phyloP scores from a whole-genome alignment of 352 stramenopile species.

The Phytophthora syringae region DNA sequence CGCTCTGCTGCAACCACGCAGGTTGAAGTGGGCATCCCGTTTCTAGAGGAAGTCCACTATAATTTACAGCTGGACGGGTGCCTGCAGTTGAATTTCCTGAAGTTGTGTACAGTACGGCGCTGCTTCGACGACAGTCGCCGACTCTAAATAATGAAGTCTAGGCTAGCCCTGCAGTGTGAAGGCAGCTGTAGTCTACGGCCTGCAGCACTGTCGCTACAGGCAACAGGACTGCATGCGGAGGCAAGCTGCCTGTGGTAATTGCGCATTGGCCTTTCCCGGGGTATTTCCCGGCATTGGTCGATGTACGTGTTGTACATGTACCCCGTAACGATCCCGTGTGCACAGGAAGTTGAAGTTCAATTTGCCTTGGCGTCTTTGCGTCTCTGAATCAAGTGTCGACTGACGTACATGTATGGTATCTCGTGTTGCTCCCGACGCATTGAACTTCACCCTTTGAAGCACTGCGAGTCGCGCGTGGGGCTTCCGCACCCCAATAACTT shows the following conservation, averaged over 20 bases:
- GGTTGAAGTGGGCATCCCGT: not conserved
- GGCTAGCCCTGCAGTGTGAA: not conserved
- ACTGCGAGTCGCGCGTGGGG: not conserved
- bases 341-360: constrained; percentile 11
- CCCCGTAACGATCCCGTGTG: not conserved
- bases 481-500: too few relatives aligned
- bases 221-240: too few relatives aligned
- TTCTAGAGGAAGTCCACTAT: too few relatives aligned
- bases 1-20: not conserved
- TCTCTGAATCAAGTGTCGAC: constrained; percentile 14
- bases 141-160: not conserved
- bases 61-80: too few relatives aligned
- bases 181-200: not conserved
- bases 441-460: too few relatives aligned
- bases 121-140: not conserved
- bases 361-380: not conserved
- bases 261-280: too few relatives aligned
- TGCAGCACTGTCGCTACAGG: too few relatives aligned
- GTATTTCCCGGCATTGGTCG: not conserved
- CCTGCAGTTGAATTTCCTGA: too few relatives aligned
- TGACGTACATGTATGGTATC: too few relatives aligned
- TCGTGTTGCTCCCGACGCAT: too few relatives aligned
- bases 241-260: too few relatives aligned
- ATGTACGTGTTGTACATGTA: not conserved
- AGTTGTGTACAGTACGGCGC: not conserved